Evolutionary conservation across 305 asterid genomes (phyloP).

Genomic region (Fraxinus platypoda): DNA sequence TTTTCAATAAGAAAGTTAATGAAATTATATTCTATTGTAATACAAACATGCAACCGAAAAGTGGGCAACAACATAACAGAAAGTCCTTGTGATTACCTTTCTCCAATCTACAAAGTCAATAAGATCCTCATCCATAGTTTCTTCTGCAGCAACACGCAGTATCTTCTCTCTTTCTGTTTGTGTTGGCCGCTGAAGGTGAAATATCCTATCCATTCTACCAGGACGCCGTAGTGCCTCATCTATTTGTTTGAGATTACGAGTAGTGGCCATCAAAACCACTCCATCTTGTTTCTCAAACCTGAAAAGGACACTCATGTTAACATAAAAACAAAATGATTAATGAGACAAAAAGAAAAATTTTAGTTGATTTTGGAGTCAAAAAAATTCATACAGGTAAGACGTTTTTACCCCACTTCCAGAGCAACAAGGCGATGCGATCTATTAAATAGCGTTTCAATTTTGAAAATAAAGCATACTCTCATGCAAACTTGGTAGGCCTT

Average conservation of each 20-base stretch:
- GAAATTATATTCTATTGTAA: background rate
- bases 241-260: slow-evolving; percentile 82
- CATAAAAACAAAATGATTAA: background rate
- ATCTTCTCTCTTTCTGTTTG: slow-evolving; percentile 87
- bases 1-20: slow-evolving; percentile 5
- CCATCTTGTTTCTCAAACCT: slow-evolving; percentile 99
- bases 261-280: slow-evolving; percentile 97
- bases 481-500: slow-evolving; percentile 7
- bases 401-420: background rate
- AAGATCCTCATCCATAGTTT: slow-evolving; percentile 90
- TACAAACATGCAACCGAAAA: background rate
- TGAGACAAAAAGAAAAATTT: background rate
- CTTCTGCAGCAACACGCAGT: slow-evolving; percentile 68
- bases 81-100: slow-evolving; percentile 53
- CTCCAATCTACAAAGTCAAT: slow-evolving; percentile 84
- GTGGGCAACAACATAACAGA: background rate
- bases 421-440: background rate
- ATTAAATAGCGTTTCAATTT: background rate
- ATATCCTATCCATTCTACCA: slow-evolving; percentile 97
- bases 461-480: background rate
- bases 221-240: slow-evolving; percentile 97
- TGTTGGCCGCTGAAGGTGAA: slow-evolving; percentile 89
- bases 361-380: slow-evolving; percentile 2
- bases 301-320: slow-evolving; percentile 11
- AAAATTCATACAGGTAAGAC: slow-evolving; percentile 8